Evolutionary conservation across 2,329 filamentous ascomycete species (phyloP).

Genomic region (Emmonsia crescens): DNA sequence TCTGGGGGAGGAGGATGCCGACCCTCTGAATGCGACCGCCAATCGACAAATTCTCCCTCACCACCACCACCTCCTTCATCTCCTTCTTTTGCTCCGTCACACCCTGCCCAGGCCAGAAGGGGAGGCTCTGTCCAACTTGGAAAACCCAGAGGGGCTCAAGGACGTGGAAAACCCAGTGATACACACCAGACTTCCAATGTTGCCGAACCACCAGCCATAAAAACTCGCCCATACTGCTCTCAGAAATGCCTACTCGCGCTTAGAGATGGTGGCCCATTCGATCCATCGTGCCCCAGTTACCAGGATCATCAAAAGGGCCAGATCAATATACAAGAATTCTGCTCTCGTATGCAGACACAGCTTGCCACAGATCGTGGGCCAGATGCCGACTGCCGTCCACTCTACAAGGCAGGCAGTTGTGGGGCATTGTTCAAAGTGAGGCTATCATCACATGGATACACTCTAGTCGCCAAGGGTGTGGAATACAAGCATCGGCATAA

Average conservation of each 20-base stretch:
- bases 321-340: slow-evolving; percentile 1
- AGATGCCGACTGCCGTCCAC: slow-evolving; percentile 7
- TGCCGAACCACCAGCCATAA: neutral
- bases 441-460: slow-evolving; percentile 7
- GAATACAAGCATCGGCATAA: neutral
- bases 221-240: slow-evolving; percentile 7
- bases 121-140: neutral
- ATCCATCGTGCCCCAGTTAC: slow-evolving; percentile 5
- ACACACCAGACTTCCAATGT: neutral
- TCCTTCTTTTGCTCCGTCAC: neutral
- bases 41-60: neutral
- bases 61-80: slow-evolving; percentile 2
- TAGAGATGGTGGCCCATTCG: neutral
- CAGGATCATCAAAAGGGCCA: slow-evolving; percentile 1
- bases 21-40: neutral
- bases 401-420: slow-evolving; percentile 6
- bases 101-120: neutral
- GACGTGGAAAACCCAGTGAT: neutral
- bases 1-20: slow-evolving; percentile 6
- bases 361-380: slow-evolving; percentile 6
- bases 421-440: slow-evolving; percentile 6
- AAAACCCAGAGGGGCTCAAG: neutral
- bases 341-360: neutral
- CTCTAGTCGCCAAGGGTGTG: slow-evolving; percentile 2
- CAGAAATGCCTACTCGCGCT: slow-evolving; percentile 7